Base-by-base conservation (phyloP, 495 filamentous ascomycete genomes). In the Choiromyces venosus region DNA sequence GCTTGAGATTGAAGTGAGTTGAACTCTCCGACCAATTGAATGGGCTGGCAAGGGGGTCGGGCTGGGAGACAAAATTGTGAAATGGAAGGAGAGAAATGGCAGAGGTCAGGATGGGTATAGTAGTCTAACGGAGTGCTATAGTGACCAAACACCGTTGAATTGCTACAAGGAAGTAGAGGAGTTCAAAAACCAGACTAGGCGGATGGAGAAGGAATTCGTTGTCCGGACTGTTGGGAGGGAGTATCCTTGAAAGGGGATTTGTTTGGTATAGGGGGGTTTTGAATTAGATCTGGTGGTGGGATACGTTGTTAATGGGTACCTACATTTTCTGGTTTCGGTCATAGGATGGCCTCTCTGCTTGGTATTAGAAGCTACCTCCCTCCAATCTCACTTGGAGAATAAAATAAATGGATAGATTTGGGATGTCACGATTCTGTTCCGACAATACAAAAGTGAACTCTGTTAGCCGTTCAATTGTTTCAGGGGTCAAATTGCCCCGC, bases 81-180 rank as follows among this genome's bases (percentile, higher is more conserved):
- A 36, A 71, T 44, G 72, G 67, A 42, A 25, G 37, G 29, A 36
- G 66, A 33, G 72, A 67, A 25, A 12, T 14, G 18, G 42, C n/a
- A 25, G 35, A 39, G 61, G 9, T 19, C 40, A 10, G 33, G 36
- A 64, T 61, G 39, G 19, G 67, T 19, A 37, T 38, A 35, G 33
- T 12, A 33, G 40, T 21, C 38, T 56, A 56, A 70, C 9, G 37
- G 37, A 12, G 40, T 61, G 40, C 9, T 38, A 71, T 73, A 79
- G 78, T 84, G 94, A 98, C 80, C 85, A 93, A 68, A 87, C 93
- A 83, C 96, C 95, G 81, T 83, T 99, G 82, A 90, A 98, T 86
- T 99, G 95, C 86, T 98, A 92, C 91, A 87, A 88, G 83, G 96
- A 99, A 87, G 94, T 98, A 29, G 91, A 93, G 83, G 86, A 84